These are phyloP conservation scores for Leccinum subgranulosum DNA, from an alignment of 768 basidiomycete genomes.

Conservation along the genomic window DNA sequence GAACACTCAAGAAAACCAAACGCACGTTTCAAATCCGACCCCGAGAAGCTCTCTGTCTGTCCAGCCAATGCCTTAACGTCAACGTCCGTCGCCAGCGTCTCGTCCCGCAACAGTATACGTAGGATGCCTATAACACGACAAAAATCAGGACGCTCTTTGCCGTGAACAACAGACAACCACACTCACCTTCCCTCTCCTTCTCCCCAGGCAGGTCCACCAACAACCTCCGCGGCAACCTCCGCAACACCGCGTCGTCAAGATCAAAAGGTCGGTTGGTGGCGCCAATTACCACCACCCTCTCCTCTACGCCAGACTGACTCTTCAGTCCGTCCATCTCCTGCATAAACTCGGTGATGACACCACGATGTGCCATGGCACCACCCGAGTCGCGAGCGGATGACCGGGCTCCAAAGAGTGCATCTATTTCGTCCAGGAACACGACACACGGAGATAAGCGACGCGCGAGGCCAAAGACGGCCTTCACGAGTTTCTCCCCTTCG, in stretches of 20 bases:
- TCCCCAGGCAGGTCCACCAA: constrained; percentile 87
- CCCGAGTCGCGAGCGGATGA: constrained; percentile 73
- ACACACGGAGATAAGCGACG: constrained; percentile 86
- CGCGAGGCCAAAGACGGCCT: constrained; percentile 84
- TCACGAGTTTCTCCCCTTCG: constrained; percentile 87
- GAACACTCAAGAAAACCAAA: constrained; percentile 5
- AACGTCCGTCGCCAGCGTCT: constrained; percentile 62
- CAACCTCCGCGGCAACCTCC: constrained; percentile 81
- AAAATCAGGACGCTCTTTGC: background rate
- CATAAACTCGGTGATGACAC: constrained; percentile 91
- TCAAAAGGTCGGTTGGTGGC: constrained; percentile 93
- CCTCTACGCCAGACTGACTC: constrained; percentile 52
- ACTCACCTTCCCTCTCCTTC: constrained; percentile 77
- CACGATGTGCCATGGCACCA: constrained; percentile 79
- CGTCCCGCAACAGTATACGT: constrained; percentile 82
- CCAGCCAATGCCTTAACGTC: constrained; percentile 58
- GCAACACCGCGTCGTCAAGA: constrained; percentile 86
- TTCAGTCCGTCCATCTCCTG: constrained; percentile 95
- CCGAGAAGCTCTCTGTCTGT: constrained; percentile 84
- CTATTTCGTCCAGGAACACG: constrained; percentile 92
- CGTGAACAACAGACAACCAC: background rate
- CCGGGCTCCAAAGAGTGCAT: constrained; percentile 88
- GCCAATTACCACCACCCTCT: constrained; percentile 86
- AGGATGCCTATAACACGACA: constrained; percentile 62
- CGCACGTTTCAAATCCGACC: constrained; percentile 92